These are phyloP conservation scores for Solanum gandarillasii DNA, from an alignment of 257 asterid species.

Conservation along the genomic window DNA sequence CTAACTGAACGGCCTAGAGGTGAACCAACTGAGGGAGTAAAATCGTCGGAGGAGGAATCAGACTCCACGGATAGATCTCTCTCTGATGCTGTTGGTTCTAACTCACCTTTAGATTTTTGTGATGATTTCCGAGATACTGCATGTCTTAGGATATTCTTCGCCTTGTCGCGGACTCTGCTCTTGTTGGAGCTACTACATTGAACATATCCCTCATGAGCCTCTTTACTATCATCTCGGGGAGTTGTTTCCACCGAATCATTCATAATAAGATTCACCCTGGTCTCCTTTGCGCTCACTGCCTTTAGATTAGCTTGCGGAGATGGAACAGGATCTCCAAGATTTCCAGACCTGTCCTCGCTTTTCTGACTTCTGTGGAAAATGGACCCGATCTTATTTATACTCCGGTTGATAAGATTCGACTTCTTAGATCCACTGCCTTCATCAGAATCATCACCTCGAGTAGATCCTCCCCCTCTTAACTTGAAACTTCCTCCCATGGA, in stretches of 20 bases:
- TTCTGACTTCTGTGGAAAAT: slow-evolving; percentile 43
- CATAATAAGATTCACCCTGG: slow-evolving; percentile 40
- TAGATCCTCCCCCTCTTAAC: slow-evolving; percentile 10
- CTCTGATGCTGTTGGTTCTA: slow-evolving; percentile 2
- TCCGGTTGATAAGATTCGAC: slow-evolving; percentile 30
- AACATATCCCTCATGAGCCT: not conserved
- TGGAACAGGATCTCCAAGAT: slow-evolving; percentile 19
- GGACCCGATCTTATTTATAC: slow-evolving; percentile 50
- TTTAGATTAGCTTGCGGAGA: slow-evolving; percentile 47
- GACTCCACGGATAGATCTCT: not conserved
- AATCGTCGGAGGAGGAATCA: slow-evolving; percentile 3
- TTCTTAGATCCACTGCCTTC: slow-evolving; percentile 40
- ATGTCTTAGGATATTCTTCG: not conserved
- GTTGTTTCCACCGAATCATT: slow-evolving; percentile 30
- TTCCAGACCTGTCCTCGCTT: slow-evolving; percentile 21
- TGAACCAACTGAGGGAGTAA: not conserved
- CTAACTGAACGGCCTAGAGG: not conserved
- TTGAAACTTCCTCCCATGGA: slow-evolving; percentile 28
- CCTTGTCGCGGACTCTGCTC: not conserved
- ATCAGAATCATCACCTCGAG: slow-evolving; percentile 37
- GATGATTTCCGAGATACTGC: not conserved
- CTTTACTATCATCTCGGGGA: slow-evolving; percentile 13
- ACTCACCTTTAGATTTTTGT: not conserved
- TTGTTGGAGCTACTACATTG: not conserved
- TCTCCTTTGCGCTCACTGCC: slow-evolving; percentile 29